Evolutionary conservation across 306 rosid genomes (phyloP).

Genomic region (Mimosa pudica): DNA sequence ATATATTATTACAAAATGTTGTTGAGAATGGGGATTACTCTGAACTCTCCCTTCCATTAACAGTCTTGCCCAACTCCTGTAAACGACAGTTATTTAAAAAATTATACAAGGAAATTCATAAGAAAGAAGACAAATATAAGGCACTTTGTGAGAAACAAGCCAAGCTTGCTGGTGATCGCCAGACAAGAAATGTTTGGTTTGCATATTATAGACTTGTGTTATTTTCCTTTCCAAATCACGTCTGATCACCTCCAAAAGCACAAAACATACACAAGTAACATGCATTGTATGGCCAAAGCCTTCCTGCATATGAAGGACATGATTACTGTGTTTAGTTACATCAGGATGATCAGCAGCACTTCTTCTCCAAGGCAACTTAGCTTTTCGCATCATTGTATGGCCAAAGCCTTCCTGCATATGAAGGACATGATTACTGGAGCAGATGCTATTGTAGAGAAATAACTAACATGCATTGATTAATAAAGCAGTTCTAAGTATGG

Average conservation of each 20-base stretch:
- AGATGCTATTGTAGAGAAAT: conserved; percentile 21
- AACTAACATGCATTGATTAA: neutral
- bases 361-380: conserved; percentile 26
- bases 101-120: conserved; percentile 20
- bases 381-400: conserved; percentile 24
- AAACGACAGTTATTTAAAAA: conserved; percentile 33
- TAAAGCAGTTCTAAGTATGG: neutral
- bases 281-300: too few relatives aligned
- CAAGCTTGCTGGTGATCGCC: conserved; percentile 21
- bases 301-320: too few relatives aligned
- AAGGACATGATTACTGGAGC: conserved; percentile 13
- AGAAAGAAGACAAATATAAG: conserved; percentile 30
- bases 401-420: conserved; percentile 24
- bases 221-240: conserved; percentile 19
- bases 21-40: conserved; percentile 48
- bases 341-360: conserved; percentile 17
- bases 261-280: neutral
- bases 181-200: neutral
- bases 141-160: conserved; percentile 6
- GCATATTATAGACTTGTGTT: neutral
- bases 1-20: conserved; percentile 16
- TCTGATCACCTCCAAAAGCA: conserved; percentile 16
- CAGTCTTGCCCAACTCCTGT: conserved; percentile 58
- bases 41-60: conserved; percentile 54
- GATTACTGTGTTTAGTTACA: conserved; percentile 23